A percentile compares a stretch with the other conserved stretches of the same genome.
These are phyloP conservation scores for Fusarium virguliforme DNA, from an alignment of 2,329 filamentous ascomycete genomes.

Conservation along the genomic window DNA sequence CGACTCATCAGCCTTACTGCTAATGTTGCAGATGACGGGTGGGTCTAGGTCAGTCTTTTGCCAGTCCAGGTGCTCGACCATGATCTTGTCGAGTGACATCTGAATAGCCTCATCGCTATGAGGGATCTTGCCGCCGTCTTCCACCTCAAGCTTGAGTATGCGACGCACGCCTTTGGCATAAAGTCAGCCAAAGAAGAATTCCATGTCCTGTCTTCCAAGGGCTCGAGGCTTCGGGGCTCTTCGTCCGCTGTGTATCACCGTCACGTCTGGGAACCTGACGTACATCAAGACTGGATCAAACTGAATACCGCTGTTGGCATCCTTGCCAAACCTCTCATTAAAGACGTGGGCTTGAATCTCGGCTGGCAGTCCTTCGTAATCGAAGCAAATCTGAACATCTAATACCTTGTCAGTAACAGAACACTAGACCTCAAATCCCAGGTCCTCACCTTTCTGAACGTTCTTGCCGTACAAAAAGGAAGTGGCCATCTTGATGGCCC, in stretches of 20 bases:
- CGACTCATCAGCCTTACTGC: conserved; percentile 1
- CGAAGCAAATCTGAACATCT: conserved; percentile 25
- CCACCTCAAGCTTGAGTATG: conserved; percentile 21
- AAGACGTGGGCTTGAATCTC: conserved; percentile 5
- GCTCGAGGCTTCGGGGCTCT: not conserved
- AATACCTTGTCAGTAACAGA: not conserved
- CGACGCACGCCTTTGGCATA: conserved; percentile 20
- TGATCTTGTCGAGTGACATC: conserved; percentile 8
- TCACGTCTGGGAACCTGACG: conserved; percentile 15
- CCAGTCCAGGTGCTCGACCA: conserved; percentile 33
- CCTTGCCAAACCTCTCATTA: conserved; percentile 11
- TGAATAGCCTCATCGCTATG: conserved; percentile 28
- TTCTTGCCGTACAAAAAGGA: conserved; percentile 22
- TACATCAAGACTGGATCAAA: conserved; percentile 19
- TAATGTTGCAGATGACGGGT: not conserved
- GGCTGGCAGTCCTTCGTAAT: conserved; percentile 16
- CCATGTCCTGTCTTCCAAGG: conserved; percentile 14
- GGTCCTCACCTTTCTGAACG: conserved; percentile 7
- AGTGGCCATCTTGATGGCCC: conserved; percentile 12
- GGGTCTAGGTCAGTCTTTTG: conserved; percentile 20
- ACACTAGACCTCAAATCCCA: too few species aligned
- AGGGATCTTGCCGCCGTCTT: conserved; percentile 5
- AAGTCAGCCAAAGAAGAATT: conserved; percentile 28
- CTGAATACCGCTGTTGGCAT: not conserved
- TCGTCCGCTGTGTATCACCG: not conserved